Evolutionary conservation across 768 basidiomycete genomes (phyloP), one percentile per base, ranked within the genome.

Genomic region (Serendipita sp.): DNA sequence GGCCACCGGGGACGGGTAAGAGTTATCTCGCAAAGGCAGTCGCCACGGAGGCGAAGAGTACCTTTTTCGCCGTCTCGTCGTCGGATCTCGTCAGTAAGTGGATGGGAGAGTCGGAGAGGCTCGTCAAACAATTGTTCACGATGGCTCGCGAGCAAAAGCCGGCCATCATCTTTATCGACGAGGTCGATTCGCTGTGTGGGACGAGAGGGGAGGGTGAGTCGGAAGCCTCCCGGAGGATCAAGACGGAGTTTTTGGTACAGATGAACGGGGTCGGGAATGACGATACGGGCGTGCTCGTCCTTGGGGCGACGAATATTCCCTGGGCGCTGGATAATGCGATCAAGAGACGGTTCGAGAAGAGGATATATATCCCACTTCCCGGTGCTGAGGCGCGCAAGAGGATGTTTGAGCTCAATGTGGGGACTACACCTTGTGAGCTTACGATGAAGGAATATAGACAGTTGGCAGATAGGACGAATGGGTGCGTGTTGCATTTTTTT

Each of bases 241-340:
- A 97, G 80, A 97, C 95, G 0, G 95, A 97, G 75, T 95, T 93
- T 68, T 77, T 93, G 58, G 90, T 93, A n/a, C 91, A 97, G 73
- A 98, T 98, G 92, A 91, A 98, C 68, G 96, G 96, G 45, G 95
- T 98, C 1, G 96, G 96, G 0, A 91, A 97, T 71, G 96, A 99
- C 66, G 94, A 96, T 74, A 89, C 89, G 0, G 96, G 96, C 7
- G 91, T 99, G 0, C 81, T 99, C 18, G 93, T 98, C 7, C 81
- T 99, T 23, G 96, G 94, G 35, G 96, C 96, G 7, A 99, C 96
- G 3, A 99, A 99, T 69, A 96, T 98, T 63, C 96, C 96, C 2
- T 98, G 95, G 95, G 90, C 93, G 72, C 81, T 97, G 52, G 95
- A 98, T 72, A 88, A 90, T 68, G 95, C 95, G 48, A 97, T 97